Evolutionary conservation across 2,329 filamentous ascomycete species (phyloP).

Genomic region (Nigrospora osmanthi): DNA sequence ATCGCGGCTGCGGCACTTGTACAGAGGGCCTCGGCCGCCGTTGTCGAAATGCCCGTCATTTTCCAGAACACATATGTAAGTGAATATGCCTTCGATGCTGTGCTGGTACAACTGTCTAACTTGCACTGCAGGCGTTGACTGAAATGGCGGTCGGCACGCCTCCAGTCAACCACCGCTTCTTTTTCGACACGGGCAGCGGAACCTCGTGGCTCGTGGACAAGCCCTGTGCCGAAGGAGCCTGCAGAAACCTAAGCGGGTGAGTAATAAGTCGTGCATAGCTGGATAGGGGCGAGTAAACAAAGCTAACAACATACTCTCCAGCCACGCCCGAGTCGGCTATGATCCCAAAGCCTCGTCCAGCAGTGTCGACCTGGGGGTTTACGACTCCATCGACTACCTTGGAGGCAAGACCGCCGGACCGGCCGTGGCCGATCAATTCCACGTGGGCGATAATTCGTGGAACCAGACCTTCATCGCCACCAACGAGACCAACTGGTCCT

Average conservation of each 20-base stretch:
- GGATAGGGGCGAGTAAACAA: too few relatives aligned
- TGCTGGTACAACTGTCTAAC: too few relatives aligned
- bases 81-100: too few relatives aligned
- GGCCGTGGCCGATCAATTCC: slow-evolving; percentile 18
- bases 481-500: slow-evolving; percentile 18
- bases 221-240: slow-evolving; percentile 14
- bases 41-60: background rate
- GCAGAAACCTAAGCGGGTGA: slow-evolving; percentile 15
- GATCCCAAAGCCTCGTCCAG: slow-evolving; percentile 17
- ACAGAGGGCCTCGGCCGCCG: background rate
- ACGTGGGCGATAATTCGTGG: slow-evolving; percentile 12
- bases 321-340: too few relatives aligned
- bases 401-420: slow-evolving; percentile 18
- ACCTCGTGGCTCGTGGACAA: slow-evolving; percentile 23
- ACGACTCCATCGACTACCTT: slow-evolving; percentile 19
- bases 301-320: too few relatives aligned
- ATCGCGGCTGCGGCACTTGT: background rate
- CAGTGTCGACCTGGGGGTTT: slow-evolving; percentile 9
- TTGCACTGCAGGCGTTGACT: too few relatives aligned
- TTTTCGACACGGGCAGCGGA: slow-evolving; percentile 26
- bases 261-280: too few relatives aligned
- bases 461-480: slow-evolving; percentile 20
- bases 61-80: background rate
- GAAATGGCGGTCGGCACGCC: slow-evolving; percentile 19
- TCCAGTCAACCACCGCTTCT: slow-evolving; percentile 13